These are phyloP conservation scores for Coniferiporia sulphurascens DNA, from an alignment of 1,284 basidiomycete genomes.

Conservation along the genomic window DNA sequence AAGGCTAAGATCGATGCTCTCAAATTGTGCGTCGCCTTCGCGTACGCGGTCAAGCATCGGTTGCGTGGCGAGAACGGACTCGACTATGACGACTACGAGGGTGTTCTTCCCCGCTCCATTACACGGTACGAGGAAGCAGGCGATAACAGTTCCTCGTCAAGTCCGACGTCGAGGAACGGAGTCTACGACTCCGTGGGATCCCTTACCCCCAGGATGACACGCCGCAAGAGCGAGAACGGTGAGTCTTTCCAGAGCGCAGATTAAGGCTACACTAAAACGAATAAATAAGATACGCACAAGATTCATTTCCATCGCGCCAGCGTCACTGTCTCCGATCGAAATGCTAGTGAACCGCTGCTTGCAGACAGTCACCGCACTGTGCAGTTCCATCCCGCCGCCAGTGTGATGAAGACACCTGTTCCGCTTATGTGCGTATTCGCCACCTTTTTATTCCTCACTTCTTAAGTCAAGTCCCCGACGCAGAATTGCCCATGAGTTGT, in stretches of 20 bases:
- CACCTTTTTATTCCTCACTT: constrained; percentile 20
- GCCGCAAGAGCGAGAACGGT: neutral
- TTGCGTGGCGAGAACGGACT: constrained; percentile 72
- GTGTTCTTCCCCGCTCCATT: constrained; percentile 60
- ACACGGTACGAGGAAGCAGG: constrained; percentile 62
- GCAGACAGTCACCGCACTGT: constrained; percentile 49
- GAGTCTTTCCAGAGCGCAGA: neutral
- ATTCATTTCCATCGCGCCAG: constrained; percentile 27
- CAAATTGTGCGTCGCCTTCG: constrained; percentile 64
- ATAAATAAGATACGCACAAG: neutral
- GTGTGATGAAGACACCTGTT: constrained; percentile 57
- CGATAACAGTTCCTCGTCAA: constrained; percentile 34
- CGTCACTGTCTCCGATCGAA: constrained; percentile 30
- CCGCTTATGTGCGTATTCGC: constrained; percentile 58
- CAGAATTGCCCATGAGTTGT: constrained; percentile 78
- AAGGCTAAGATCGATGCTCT: constrained; percentile 69
- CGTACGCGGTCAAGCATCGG: constrained; percentile 72
- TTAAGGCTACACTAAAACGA: neutral
- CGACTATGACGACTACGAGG: constrained; percentile 59
- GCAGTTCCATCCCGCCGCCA: constrained; percentile 53
- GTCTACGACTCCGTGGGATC: constrained; percentile 12
- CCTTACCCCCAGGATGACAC: neutral
- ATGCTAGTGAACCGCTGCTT: constrained; percentile 54
- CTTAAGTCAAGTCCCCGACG: neutral
- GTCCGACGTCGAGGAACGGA: constrained; percentile 2